These are phyloP conservation scores for Epichloe baconii DNA, from an alignment of 2,329 filamentous ascomycete genomes.

Conservation along the genomic window DNA sequence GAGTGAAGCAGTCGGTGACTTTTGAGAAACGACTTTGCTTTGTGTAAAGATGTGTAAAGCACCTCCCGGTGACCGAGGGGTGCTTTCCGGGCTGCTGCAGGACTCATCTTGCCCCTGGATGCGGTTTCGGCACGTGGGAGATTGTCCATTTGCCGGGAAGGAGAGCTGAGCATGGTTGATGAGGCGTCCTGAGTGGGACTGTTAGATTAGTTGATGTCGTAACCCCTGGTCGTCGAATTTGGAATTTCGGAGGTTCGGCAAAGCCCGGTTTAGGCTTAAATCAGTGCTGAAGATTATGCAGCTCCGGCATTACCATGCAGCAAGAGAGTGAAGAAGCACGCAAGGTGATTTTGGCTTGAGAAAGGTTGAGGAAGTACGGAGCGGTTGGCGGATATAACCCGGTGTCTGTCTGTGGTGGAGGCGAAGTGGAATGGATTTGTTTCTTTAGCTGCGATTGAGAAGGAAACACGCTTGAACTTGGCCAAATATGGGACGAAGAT, in stretches of 20 bases:
- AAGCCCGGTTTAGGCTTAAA: background rate
- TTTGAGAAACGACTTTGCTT: background rate
- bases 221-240: constrained; percentile 1
- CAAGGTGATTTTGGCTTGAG: background rate
- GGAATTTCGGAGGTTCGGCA: background rate
- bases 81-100: background rate
- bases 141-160: background rate
- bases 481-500: background rate
- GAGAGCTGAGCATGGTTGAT: constrained; percentile 14
- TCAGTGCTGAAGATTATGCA: background rate
- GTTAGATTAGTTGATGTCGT: constrained; percentile 5
- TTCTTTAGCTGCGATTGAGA: background rate
- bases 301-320: background rate
- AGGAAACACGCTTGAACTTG: background rate
- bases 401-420: background rate
- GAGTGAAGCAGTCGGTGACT: background rate
- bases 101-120: constrained; percentile 6
- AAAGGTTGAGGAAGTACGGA: too few species aligned
- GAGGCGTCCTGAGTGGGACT: constrained; percentile 8
- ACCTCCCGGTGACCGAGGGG: background rate
- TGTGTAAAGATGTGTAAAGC: background rate
- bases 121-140: background rate
- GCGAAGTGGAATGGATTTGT: background rate
- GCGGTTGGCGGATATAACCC: too few species aligned
- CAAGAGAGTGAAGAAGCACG: background rate